Percentiles rank a stretch among this genome's conserved stretches.
These are phyloP conservation scores for Bombardia bombarda DNA, from an alignment of 495 filamentous ascomycete species.

Conservation along the genomic window DNA sequence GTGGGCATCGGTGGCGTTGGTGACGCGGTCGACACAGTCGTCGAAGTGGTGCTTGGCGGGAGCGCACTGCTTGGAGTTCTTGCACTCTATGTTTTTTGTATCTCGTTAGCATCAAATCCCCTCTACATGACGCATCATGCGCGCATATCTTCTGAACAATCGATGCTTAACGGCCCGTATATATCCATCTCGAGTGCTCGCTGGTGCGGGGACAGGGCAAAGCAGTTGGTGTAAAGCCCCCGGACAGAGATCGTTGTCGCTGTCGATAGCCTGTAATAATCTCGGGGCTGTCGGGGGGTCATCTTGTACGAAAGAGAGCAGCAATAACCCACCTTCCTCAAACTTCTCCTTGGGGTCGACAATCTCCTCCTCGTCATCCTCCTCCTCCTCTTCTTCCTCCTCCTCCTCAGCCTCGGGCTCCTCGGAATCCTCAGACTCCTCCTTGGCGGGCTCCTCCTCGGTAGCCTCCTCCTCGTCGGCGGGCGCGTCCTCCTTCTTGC, in stretches of 20 bases:
- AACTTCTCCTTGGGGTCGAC: conserved; percentile 82
- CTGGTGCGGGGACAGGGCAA: too few relatives aligned
- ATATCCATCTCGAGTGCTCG: too few relatives aligned
- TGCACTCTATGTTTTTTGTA: too few relatives aligned
- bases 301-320: background rate
- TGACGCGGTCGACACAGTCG: conserved; percentile 93
- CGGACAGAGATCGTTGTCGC: too few relatives aligned
- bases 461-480: conserved; percentile 29
- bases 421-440: conserved; percentile 35
- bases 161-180: too few relatives aligned
- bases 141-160: too few relatives aligned
- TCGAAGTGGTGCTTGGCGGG: conserved; percentile 95
- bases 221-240: too few relatives aligned
- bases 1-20: conserved; percentile 53
- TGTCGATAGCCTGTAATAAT: too few relatives aligned
- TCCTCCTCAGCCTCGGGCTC: conserved; percentile 42
- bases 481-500: conserved; percentile 38
- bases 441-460: conserved; percentile 38
- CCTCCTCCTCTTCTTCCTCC: conserved; percentile 63
- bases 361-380: conserved; percentile 86
- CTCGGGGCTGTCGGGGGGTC: background rate
- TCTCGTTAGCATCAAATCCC: too few relatives aligned
- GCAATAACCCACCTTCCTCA: conserved; percentile 69
- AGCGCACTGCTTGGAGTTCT: conserved; percentile 71
- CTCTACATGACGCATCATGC: too few relatives aligned